Evolutionary conservation across 1,284 basidiomycete genomes (phyloP), one percentile per base, ranked within the genome.

Genomic region (Cutaneotrichosporon mucoides): DNA sequence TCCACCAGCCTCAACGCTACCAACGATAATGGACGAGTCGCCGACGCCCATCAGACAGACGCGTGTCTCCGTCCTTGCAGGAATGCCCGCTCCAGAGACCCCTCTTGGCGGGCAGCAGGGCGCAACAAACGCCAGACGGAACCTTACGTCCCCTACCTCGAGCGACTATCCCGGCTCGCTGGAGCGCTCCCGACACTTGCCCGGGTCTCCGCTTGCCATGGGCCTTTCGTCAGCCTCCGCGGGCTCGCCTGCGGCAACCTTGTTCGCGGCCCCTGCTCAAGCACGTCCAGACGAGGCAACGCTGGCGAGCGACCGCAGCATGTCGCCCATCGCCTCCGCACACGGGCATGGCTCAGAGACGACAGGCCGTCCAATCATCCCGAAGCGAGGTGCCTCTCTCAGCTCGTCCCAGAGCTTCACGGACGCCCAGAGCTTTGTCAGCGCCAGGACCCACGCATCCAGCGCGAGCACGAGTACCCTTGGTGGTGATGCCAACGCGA

Each of bases 21-120:
- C 55, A 4, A 63, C 61, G 8, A 50, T 64, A 36, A 64, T 64
- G 62, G 62, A 64, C 48, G 62, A 59, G 52, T 64, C 62, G 15
- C 62, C 62, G 5, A 64, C 62, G 15, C 62, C 62, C 2, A 40
- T 59, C 7, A 43, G 62, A 5, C 60, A 59, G 41, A 54, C 43
- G 9, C 43, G 55, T 3, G 62, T 64, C 4, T 45, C 57, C 9
- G 62, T 61, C 5, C 57, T 64, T 2, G 59, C 62, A 0, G 55
- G 40, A 8, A 34, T 38, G 10, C 49, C 49, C 13, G n/a, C 49
- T 33, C 49, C 49, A 5, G 38, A 40, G 12, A 51, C 49, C 2
- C 49, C 49, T 4, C 15, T 51, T 5, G 46, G 46, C 5, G 10
- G 33, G 9, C 34, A n/a, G 10, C 34, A 13, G 11, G 8, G 13